Percentiles rank a stretch among this genome's conserved stretches.
Conservation (phyloP, 768 basidiomycete species). For the Hygrophoropsis aurantiaca region DNA sequence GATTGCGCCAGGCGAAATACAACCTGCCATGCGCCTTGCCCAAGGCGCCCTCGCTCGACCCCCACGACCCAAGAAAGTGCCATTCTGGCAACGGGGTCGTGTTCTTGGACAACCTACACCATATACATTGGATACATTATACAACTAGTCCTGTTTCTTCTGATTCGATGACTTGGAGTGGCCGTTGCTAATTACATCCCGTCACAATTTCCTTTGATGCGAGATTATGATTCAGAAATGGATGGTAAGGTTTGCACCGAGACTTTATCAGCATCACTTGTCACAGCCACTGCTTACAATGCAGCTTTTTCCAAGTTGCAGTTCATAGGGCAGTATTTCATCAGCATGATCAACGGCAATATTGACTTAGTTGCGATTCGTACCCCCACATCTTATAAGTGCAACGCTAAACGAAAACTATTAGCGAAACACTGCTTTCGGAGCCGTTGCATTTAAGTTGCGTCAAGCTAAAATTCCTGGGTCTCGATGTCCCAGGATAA, state of each 20-base stretch:
- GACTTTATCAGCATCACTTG: no score
- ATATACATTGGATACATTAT: neutral
- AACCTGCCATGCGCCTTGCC: conserved; percentile 53
- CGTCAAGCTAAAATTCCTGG: no score
- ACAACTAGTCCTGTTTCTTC: neutral
- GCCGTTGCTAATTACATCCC: no score
- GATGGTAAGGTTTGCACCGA: no score
- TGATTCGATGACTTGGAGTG: no score
- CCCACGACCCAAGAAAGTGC: conserved; percentile 4
- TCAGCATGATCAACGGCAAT: conserved; percentile 14
- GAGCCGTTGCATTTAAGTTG: no score
- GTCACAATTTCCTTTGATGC: no score
- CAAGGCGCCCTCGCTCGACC: conserved; percentile 48
- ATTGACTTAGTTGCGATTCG: conserved; percentile 22
- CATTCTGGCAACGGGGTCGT: neutral
- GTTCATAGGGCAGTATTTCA: neutral
- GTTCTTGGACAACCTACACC: neutral
- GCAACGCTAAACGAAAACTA: conserved; percentile 13
- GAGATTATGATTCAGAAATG: neutral
- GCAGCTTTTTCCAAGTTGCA: conserved; percentile 1
- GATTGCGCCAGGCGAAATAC: conserved; percentile 55
- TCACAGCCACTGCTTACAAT: no score
- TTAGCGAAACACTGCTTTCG: no score
- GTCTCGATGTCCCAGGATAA: no score
- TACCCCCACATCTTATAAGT: conserved; percentile 13